Evolutionary conservation across 768 basidiomycete species (phyloP).

Genomic region (Lyophyllum semitale): DNA sequence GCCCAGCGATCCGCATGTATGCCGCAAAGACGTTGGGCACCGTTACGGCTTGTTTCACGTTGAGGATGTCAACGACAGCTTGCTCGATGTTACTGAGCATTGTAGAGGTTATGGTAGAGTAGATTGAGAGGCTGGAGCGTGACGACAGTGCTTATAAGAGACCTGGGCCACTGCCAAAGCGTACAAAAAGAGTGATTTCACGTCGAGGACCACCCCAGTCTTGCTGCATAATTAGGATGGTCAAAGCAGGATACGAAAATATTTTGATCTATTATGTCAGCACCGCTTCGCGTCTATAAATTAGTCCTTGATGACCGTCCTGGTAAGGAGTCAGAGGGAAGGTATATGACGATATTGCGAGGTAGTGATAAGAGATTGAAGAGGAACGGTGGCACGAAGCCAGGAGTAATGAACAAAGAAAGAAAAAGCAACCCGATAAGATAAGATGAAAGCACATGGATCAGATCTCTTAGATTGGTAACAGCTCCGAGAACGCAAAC

Average conservation of each 20-base stretch:
- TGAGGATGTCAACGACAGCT: conserved; percentile 11
- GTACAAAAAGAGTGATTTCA: not conserved
- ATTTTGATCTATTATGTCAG: conserved; percentile 1
- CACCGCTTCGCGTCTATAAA: not conserved
- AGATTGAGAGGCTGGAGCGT: not conserved
- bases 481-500: no score
- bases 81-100: conserved; percentile 21
- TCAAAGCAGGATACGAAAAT: conserved; percentile 1
- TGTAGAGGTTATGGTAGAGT: not conserved
- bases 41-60: conserved; percentile 11
- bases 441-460: not conserved
- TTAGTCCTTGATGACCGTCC: no score
- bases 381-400: not conserved
- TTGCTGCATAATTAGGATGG: not conserved
- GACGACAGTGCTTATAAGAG: not conserved
- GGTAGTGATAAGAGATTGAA: not conserved
- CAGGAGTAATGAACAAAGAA: not conserved
- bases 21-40: conserved; percentile 15
- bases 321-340: not conserved
- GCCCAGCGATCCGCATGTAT: conserved; percentile 17
- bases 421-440: not conserved
- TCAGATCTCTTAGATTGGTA: no score
- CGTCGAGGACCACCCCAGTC: conserved; percentile 16
- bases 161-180: not conserved
- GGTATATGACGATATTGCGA: not conserved